Percentiles rank a stretch among this genome's conserved stretches.
These are phyloP conservation scores for Violaceomyces palustris DNA, from an alignment of 1,284 basidiomycete genomes.

Conservation along the genomic window DNA sequence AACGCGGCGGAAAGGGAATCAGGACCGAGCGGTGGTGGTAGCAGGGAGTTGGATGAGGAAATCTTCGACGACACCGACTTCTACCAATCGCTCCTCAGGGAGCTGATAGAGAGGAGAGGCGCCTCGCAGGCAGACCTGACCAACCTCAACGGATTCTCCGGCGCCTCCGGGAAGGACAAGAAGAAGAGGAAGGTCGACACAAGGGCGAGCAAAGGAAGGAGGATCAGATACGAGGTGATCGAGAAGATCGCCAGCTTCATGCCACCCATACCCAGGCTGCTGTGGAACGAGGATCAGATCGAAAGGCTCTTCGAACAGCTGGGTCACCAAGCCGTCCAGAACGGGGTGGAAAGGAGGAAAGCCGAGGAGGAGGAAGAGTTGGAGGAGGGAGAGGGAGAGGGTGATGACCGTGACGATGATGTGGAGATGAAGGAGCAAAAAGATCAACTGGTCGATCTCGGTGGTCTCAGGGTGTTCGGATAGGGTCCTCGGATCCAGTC, in stretches of 20 bases:
- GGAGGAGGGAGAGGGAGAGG: slow-evolving; percentile 1
- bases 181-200: slow-evolving; percentile 45
- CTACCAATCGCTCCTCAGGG: slow-evolving; percentile 43
- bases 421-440: not conserved
- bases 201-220: slow-evolving; percentile 44
- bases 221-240: slow-evolving; percentile 46
- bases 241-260: slow-evolving; percentile 51
- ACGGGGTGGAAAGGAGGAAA: not conserved
- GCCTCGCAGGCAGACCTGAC: too few species aligned
- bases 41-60: slow-evolving; percentile 21
- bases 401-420: slow-evolving; percentile 11
- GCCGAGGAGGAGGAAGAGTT: slow-evolving; percentile 4
- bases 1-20: not conserved
- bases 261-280: slow-evolving; percentile 40
- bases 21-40: not conserved
- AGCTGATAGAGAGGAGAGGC: slow-evolving; percentile 43
- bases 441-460: not conserved
- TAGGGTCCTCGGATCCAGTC: too few species aligned
- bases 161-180: slow-evolving; percentile 8
- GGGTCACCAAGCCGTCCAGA: slow-evolving; percentile 12
- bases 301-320: slow-evolving; percentile 42
- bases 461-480: slow-evolving; percentile 1
- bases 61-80: slow-evolving; percentile 51
- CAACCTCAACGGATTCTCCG: slow-evolving; percentile 6
- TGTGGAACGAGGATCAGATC: slow-evolving; percentile 40